Percentiles rank a stretch among this genome's conserved stretches.
These are phyloP conservation scores for Rubus parviflorus DNA, from an alignment of 306 rosid genomes.

Conservation along the genomic window DNA sequence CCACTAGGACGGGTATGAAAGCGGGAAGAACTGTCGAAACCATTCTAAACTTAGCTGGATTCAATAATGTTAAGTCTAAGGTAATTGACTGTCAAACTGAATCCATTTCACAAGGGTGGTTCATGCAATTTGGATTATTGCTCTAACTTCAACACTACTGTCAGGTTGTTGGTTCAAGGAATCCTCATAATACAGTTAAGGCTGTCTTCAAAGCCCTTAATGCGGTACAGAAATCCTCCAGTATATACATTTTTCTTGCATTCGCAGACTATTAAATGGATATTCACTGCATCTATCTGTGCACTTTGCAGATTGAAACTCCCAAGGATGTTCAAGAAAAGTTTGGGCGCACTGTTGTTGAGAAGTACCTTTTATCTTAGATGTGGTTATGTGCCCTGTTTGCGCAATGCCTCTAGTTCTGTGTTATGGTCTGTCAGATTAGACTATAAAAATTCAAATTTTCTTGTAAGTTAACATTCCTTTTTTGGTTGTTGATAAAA, in stretches of 20 bases:
- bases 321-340: conserved; percentile 89
- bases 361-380: conserved; percentile 68
- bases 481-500: not conserved
- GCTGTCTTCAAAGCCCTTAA: conserved; percentile 90
- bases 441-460: not conserved
- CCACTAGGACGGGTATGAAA: conserved; percentile 76
- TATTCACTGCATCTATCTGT: conserved; percentile 15
- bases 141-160: conserved; percentile 26
- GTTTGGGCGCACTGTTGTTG: conserved; percentile 88
- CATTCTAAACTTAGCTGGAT: conserved; percentile 80
- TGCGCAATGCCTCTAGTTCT: not conserved
- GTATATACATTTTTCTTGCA: not conserved
- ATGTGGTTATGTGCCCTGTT: not conserved
- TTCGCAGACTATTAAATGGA: not conserved
- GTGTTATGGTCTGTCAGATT: not conserved
- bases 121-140: conserved; percentile 13
- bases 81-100: conserved; percentile 42
- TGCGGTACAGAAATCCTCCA: conserved; percentile 50
- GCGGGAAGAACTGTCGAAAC: conserved; percentile 86
- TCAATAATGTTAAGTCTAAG: conserved; percentile 90
- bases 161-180: conserved; percentile 86
- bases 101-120: conserved; percentile 15
- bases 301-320: conserved; percentile 71
- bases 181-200: conserved; percentile 85
- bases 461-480: not conserved